phyloP scores from a whole-genome alignment of 2,329 filamentous ascomycete species.

The Thyridium curvatum region DNA sequence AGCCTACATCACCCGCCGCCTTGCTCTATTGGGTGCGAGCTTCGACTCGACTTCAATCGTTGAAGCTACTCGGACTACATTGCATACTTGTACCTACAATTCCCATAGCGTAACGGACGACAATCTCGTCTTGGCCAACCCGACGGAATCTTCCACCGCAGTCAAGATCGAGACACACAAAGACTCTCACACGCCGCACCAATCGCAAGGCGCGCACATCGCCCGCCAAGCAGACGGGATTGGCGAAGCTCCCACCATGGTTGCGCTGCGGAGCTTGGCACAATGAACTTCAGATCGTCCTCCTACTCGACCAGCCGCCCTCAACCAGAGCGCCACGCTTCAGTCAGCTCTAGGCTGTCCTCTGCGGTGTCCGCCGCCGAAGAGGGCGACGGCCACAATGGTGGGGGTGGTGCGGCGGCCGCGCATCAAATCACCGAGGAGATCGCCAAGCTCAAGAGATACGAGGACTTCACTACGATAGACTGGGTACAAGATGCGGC shows the following conservation, averaged over 20 bases:
- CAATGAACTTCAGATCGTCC: conserved; percentile 6
- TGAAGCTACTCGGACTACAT: too few relatives aligned
- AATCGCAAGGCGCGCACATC: too few relatives aligned
- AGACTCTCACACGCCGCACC: too few relatives aligned
- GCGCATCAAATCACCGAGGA: conserved; percentile 82
- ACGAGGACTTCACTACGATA: conserved; percentile 98
- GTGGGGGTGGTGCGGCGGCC: conserved; percentile 37
- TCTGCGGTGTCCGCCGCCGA: conserved; percentile 62
- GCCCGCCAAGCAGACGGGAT: too few relatives aligned
- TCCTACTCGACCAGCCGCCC: conserved; percentile 1
- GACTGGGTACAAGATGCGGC: conserved; percentile 99
- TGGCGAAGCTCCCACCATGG: background rate
- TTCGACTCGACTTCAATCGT: too few relatives aligned
- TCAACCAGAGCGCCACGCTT: conserved; percentile 37
- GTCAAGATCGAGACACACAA: too few relatives aligned
- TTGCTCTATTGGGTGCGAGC: too few relatives aligned
- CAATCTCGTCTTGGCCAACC: too few relatives aligned
- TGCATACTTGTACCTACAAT: too few relatives aligned
- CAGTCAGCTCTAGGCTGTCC: conserved; percentile 59
- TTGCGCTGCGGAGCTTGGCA: conserved; percentile 1
- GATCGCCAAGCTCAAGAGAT: conserved; percentile 95
- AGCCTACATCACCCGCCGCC: too few relatives aligned
- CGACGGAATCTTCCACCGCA: too few relatives aligned
- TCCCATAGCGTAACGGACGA: too few relatives aligned
- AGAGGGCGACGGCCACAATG: conserved; percentile 48